Base-by-base conservation (phyloP, 2,329 filamentous ascomycete species). In the Tolypocladium tropicale region DNA sequence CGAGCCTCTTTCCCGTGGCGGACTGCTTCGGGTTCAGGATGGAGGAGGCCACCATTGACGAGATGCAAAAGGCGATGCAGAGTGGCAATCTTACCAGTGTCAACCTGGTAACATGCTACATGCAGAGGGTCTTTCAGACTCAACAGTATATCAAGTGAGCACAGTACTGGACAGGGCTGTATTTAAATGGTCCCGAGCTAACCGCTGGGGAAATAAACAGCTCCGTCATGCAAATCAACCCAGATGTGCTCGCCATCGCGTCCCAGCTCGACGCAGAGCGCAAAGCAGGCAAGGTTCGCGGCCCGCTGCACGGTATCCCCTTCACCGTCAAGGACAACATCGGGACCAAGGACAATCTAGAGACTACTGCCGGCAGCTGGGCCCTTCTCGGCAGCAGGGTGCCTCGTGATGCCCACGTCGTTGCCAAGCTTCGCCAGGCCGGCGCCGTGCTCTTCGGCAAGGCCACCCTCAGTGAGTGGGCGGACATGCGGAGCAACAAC, bases 251-350 rank as follows among this genome's bases (percentile, higher is more conserved):
- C 36, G 64, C 67, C 25, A 88, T 90, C 56, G 88, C 88, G 4
- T 70, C 71, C 6, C 64, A 73, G 16, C 73, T 84, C 33, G 88
- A 91, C 62, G 66, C 64, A 0, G 86, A 90, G 68, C 78, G 87
- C 21, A 64, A 67, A 14, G 63, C 70, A 1, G 84, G 84, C 28
- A 74, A 72, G 41, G 67, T 84, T 11, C 78, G 84, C n/a, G 80
- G 86, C 1, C 82, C 82, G 1, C 75, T 92, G 1, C 88, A 91
- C 66, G 88, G 88, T 3, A 88, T 92, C 48, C 88, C 88, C 0
- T 88, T 88, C 66, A 74, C 86, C 2, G 80, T 90, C 60, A 91
- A 91, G 69, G 87, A 91, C 65, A 87, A 86, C 65, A 86, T 89
- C 55, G 84, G 77, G 28, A 83, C 80, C 10, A 83, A 82, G 60